Evolutionary conservation across 768 basidiomycete species (phyloP), one percentile per base, ranked within the genome.

Genomic region (Gymnopilus dilepis): DNA sequence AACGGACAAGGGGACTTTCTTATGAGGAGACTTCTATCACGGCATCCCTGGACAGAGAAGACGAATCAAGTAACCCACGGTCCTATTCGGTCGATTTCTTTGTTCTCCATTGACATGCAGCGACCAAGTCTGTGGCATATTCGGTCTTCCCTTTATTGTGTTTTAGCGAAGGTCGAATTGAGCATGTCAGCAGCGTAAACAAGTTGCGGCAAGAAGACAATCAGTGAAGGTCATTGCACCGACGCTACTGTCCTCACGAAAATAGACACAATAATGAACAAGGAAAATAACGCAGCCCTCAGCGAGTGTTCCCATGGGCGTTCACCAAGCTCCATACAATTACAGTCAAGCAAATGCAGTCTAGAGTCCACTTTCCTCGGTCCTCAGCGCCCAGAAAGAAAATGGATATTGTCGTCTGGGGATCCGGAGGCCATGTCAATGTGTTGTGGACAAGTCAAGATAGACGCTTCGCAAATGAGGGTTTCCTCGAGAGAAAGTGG

Each of bases 31-130:
- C 34, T 40, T 50, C 28, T 50, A 24, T 26, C 43, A 26, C 24
- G 15, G 24, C 24, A 4, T 24, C 43, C 43, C 24, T 47, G 1
- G 11, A 6, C 13, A 28, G 47, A 50, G 47, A 50, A 50, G 47
- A 50, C 47, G 47, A 50, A 50, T 30, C 47, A n/a, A 31, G 47
- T 50, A 31, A 50, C 47, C 47, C 47, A 50, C 47, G 47, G 26
- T 28, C 47, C 47, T 50, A 50, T 50, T 50, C 31, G n/a, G 47
- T 40, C 22, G 13, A 40, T 37, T 26, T 54, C 52, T 54, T 54
- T 54, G 52, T 54, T 40, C 52, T 38, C 37, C 34, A n/a, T 38
- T 54, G 52, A 54, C 52, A 40, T 54, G 52, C 34, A 54, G 22
- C 38, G 37, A 37, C 21, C 17, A n/a, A 17, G 22, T 13, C 22